Base-by-base conservation (phyloP, 129 eudicot genomes). In the Flaveria linearis region DNA sequence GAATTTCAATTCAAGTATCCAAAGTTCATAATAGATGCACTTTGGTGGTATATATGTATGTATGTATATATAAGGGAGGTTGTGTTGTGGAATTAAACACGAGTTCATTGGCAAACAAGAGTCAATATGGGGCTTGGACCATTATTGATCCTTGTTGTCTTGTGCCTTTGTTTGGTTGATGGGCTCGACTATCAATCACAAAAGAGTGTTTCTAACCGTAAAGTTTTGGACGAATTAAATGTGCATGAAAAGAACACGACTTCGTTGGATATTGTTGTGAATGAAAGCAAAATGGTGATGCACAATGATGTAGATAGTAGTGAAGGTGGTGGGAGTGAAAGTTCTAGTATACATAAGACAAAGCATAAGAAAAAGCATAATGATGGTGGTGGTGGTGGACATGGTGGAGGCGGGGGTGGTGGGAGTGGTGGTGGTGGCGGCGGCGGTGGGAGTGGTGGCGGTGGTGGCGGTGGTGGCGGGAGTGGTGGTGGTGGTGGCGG, bases 121-220 rank as follows among this genome's bases (percentile, higher is more conserved):
- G 20, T 36, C 14, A 45, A 11, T 16, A 82, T 82, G 86, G 82
- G 68, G 50, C 11, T 82, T 72, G 60, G 66, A 62, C 76, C 71
- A 65, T 55, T 77, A 33, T 67, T 67, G 41, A 36, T 58, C 5
- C 50, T 66, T 77, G 82, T 65, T 43, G 72, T 82, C 1, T 72
- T 77, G 23, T 46, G 82, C 42, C 61, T 79, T 12, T 82, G 52
- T 77, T 66, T 77, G 18, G 86, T 77, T 77, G 76, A 82, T 49
- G 86, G 86, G 14, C 61, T 77, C 42, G 23, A 68, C 36, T 68
- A 72, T 55, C 41, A 36, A 36, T 5, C 41, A 36, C 41, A 36
- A 36, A 58, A 69, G 69, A 43, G 30, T 73, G 52, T 67, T 78
- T 47, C 39, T 4, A 25, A 51, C 8, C 71, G 76, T 67, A 78